A percentile compares a stretch with the other conserved stretches of the same genome.
These are phyloP conservation scores for Galerina marginata DNA, from an alignment of 768 basidiomycete genomes.

Conservation along the genomic window DNA sequence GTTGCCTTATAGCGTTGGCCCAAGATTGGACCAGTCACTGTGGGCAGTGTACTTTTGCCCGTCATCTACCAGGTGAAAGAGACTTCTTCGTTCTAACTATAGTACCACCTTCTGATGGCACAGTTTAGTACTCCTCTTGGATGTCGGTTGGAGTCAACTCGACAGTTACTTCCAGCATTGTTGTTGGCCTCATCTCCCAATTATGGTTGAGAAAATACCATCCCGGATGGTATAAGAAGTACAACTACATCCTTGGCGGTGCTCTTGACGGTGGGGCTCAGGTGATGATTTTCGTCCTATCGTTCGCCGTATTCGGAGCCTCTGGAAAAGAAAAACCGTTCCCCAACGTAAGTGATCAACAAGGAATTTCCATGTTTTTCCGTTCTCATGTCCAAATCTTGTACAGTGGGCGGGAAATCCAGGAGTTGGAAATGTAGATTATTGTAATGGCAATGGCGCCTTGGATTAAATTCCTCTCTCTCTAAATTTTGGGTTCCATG, in stretches of 20 bases:
- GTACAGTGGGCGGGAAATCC: conserved; percentile 62
- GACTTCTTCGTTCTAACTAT: neutral
- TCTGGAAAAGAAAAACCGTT: conserved; percentile 54
- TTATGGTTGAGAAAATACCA: conserved; percentile 60
- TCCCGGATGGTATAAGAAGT: conserved; percentile 70
- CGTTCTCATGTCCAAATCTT: neutral
- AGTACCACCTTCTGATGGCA: neutral
- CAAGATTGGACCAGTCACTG: conserved; percentile 55
- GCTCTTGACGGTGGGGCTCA: conserved; percentile 71
- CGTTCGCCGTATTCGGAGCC: conserved; percentile 70
- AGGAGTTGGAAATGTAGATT: conserved; percentile 55
- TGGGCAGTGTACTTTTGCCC: conserved; percentile 57
- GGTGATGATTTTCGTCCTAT: conserved; percentile 66
- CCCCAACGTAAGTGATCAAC: conserved; percentile 42
- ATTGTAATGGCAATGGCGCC: conserved; percentile 65
- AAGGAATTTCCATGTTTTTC: neutral
- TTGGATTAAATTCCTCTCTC: conserved; percentile 33
- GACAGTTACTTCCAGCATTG: conserved; percentile 47
- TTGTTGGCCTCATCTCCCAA: conserved; percentile 63
- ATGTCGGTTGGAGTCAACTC: conserved; percentile 64
- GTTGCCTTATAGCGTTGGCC: conserved; percentile 52
- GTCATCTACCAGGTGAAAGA: conserved; percentile 55
- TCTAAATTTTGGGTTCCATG: neutral
- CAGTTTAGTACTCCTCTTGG: conserved; percentile 42
- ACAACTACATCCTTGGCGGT: conserved; percentile 72